Evolutionary conservation across 164 flowering plant species (phyloP).

Genomic region (Berberis vulgaris): DNA sequence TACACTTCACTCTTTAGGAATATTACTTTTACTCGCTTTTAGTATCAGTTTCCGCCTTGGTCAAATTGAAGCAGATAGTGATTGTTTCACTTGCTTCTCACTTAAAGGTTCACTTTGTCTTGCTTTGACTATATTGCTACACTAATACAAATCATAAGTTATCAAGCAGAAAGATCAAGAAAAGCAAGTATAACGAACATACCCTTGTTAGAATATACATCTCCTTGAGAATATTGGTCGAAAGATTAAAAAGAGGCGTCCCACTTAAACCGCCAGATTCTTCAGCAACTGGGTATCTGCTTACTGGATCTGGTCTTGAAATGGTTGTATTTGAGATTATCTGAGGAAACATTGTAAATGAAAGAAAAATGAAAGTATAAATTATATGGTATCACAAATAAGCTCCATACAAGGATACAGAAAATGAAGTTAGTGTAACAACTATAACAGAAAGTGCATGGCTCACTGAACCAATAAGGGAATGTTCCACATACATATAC

Average conservation of each 20-base stretch:
- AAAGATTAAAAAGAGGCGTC: constrained; percentile 73
- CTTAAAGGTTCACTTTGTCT: too few relatives aligned
- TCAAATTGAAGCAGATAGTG: too few relatives aligned
- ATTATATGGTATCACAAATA: not conserved
- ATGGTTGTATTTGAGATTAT: constrained; percentile 94
- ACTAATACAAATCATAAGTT: not conserved
- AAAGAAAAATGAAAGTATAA: not conserved
- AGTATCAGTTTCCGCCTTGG: too few relatives aligned
- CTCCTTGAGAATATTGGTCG: constrained; percentile 75
- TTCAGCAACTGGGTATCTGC: constrained; percentile 42
- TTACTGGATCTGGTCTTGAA: constrained; percentile 77
- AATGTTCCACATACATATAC: too few relatives aligned
- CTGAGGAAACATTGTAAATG: constrained; percentile 23
- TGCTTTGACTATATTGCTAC: too few relatives aligned
- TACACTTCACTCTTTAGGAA: too few relatives aligned
- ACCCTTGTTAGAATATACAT: constrained; percentile 91
- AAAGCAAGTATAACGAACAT: constrained; percentile 14
- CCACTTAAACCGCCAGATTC: constrained; percentile 98
- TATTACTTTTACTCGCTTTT: too few relatives aligned
- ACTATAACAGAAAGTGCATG: too few relatives aligned
- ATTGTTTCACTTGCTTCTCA: too few relatives aligned
- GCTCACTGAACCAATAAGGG: too few relatives aligned
- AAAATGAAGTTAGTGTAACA: too few relatives aligned
- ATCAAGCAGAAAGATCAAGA: not conserved
- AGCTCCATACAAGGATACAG: not conserved